Percentiles rank a stretch among this genome's conserved stretches.
These are phyloP conservation scores for Aspergillus caelatus DNA, from an alignment of 2,329 filamentous ascomycete species.

Conservation along the genomic window DNA sequence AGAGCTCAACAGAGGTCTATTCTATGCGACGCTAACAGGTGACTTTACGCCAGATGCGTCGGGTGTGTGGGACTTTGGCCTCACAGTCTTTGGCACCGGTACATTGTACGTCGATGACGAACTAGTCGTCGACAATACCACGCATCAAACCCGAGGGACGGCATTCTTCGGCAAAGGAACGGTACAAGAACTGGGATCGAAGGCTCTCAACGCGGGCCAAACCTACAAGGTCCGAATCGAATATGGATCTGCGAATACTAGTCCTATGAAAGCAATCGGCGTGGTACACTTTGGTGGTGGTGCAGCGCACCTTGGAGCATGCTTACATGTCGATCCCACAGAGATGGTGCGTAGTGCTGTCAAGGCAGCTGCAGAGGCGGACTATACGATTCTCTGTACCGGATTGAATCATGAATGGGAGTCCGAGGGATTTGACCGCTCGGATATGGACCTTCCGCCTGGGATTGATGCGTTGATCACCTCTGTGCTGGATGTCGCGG, in stretches of 20 bases:
- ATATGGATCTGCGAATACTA: slow-evolving; percentile 31
- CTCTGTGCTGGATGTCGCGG: slow-evolving; percentile 65
- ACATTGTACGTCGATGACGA: slow-evolving; percentile 63
- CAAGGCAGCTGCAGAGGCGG: slow-evolving; percentile 18
- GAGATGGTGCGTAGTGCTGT: slow-evolving; percentile 18
- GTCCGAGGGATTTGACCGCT: slow-evolving; percentile 49
- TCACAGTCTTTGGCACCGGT: slow-evolving; percentile 63
- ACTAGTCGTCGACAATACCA: slow-evolving; percentile 63
- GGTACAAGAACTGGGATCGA: slow-evolving; percentile 57
- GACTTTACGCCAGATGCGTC: slow-evolving; percentile 58
- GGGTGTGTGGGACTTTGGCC: slow-evolving; percentile 61
- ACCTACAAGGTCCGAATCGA: slow-evolving; percentile 36
- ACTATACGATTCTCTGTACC: slow-evolving; percentile 26
- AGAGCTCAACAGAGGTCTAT: slow-evolving; percentile 30
- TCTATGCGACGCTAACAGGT: slow-evolving; percentile 61
- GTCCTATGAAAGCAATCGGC: slow-evolving; percentile 27
- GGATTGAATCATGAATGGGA: slow-evolving; percentile 37
- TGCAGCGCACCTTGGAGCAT: slow-evolving; percentile 30
- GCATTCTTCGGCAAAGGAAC: slow-evolving; percentile 68
- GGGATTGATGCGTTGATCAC: slow-evolving; percentile 59
- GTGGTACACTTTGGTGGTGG: slow-evolving; percentile 28
- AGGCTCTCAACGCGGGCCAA: slow-evolving; percentile 29
- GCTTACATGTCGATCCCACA: slow-evolving; percentile 21
- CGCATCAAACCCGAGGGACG: slow-evolving; percentile 60
- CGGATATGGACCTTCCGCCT: slow-evolving; percentile 57